Conservation (phyloP, 345 rosid species). For the Corchorus capsularis region DNA sequence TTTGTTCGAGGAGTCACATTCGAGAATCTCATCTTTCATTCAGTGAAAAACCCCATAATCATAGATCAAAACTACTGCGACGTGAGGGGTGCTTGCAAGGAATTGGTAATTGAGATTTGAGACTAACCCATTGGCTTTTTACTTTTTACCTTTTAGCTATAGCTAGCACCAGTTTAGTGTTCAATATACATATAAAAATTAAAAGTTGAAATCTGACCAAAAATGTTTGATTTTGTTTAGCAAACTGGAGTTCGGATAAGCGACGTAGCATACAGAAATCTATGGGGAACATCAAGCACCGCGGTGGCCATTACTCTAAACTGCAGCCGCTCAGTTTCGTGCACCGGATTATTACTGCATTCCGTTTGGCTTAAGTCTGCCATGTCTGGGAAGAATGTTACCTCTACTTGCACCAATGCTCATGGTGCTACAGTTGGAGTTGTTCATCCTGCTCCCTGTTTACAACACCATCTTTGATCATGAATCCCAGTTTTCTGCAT, state of each 20-base stretch:
- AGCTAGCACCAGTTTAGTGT: neutral
- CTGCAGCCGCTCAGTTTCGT: constrained; percentile 38
- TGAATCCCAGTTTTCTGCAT: neutral
- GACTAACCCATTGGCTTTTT: neutral
- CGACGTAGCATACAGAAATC: constrained; percentile 23
- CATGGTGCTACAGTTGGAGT: constrained; percentile 28
- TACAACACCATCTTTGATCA: neutral
- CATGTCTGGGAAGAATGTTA: constrained; percentile 10
- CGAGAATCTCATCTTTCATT: constrained; percentile 23
- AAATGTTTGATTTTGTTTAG: neutral
- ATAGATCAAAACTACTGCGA: constrained; percentile 44
- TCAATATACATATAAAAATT: neutral
- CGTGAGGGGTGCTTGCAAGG: constrained; percentile 32
- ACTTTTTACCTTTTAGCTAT: no score
- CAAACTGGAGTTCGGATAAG: constrained; percentile 40
- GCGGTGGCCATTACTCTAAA: constrained; percentile 37
- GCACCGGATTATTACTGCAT: constrained; percentile 28
- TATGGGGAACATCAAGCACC: constrained; percentile 37
- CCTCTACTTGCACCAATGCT: constrained; percentile 37
- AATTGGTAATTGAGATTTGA: constrained; percentile 29
- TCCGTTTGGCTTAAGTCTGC: constrained; percentile 14
- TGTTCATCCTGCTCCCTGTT: constrained; percentile 12
- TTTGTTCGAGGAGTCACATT: constrained; percentile 32
- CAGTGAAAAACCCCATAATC: constrained; percentile 37
- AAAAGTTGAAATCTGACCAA: neutral